These are phyloP conservation scores for Teratosphaeria zuluensis DNA, from an alignment of 2,329 filamentous ascomycete genomes.

Conservation along the genomic window DNA sequence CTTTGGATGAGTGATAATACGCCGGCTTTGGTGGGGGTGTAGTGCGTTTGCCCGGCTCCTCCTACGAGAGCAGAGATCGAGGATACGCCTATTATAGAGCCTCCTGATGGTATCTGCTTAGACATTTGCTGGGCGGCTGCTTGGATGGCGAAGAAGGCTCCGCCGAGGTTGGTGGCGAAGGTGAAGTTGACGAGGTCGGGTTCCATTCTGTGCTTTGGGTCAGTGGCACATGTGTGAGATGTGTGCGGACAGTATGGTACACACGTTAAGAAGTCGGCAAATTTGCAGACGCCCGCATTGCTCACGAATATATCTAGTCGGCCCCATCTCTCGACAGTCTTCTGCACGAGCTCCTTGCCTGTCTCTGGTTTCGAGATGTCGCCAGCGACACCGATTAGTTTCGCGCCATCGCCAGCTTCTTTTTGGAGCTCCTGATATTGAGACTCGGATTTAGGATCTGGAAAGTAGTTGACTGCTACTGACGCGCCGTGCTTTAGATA, in stretches of 20 bases:
- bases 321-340: slow-evolving; percentile 53
- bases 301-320: slow-evolving; percentile 62
- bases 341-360: slow-evolving; percentile 55
- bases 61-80: slow-evolving; percentile 69
- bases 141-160: slow-evolving; percentile 81
- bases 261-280: slow-evolving; percentile 72
- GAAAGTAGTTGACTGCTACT: slow-evolving; percentile 74
- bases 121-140: slow-evolving; percentile 79
- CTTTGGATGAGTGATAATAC: slow-evolving; percentile 75
- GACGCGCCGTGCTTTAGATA: slow-evolving; percentile 69
- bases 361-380: slow-evolving; percentile 70
- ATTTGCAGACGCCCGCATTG: slow-evolving; percentile 82
- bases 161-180: slow-evolving; percentile 70
- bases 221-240: not conserved
- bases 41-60: slow-evolving; percentile 70
- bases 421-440: slow-evolving; percentile 40
- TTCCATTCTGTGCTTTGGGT: slow-evolving; percentile 42
- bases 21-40: slow-evolving; percentile 82
- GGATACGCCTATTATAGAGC: slow-evolving; percentile 68
- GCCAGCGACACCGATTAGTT: slow-evolving; percentile 59
- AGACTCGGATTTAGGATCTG: slow-evolving; percentile 38
- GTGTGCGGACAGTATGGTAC: not conserved
- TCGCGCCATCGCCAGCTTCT: slow-evolving; percentile 27
- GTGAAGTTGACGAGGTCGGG: slow-evolving; percentile 62
- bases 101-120: slow-evolving; percentile 50